phyloP scores from a whole-genome alignment of 139 green algal species.

The Gonium pectorale region DNA sequence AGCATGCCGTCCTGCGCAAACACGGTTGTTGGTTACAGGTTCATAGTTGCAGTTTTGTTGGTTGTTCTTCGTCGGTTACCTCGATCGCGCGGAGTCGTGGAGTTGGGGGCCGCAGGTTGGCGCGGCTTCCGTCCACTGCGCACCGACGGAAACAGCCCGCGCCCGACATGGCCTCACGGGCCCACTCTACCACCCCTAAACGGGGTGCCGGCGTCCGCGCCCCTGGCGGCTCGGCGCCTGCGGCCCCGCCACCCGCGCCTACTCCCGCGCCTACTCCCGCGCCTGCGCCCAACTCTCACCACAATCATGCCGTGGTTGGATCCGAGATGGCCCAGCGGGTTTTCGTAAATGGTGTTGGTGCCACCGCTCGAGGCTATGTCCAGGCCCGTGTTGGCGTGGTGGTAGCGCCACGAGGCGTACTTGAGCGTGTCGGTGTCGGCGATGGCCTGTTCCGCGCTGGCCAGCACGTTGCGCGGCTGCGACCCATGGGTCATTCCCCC shows the following conservation, averaged over 20 bases:
- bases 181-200: too few species aligned
- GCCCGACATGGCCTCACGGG: too few species aligned
- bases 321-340: not conserved
- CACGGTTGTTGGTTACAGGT: too few species aligned
- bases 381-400: not conserved
- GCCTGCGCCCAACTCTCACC: not conserved
- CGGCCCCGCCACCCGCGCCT: not conserved
- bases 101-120: too few species aligned
- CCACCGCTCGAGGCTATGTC: not conserved
- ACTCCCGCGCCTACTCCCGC: not conserved
- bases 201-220: not conserved
- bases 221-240: not conserved
- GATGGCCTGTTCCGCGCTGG: not conserved
- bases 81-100: too few species aligned
- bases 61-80: too few species aligned
- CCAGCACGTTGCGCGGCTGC: not conserved
- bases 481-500: not conserved
- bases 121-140: too few species aligned
- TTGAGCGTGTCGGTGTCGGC: not conserved
- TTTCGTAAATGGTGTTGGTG: not conserved
- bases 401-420: conserved; percentile 11
- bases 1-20: too few species aligned
- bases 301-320: not conserved
- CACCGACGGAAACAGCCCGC: too few species aligned
- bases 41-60: too few species aligned